Conservation (phyloP, 495 filamentous ascomycete genomes). For the Penicillium verhagenii region DNA sequence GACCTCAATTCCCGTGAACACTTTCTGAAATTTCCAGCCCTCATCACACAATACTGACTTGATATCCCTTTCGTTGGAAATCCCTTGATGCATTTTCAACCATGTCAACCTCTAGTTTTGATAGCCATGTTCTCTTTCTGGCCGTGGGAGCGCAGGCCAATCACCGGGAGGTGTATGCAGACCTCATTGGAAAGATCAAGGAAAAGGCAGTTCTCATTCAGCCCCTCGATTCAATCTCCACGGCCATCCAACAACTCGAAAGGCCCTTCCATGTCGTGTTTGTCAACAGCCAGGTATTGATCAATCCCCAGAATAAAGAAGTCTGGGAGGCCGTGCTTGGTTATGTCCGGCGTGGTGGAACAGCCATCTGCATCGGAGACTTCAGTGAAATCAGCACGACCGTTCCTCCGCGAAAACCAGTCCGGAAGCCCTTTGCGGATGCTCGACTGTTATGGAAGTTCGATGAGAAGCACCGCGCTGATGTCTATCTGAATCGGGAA, state of each 20-base stretch:
- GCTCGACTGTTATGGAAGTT: constrained; percentile 3
- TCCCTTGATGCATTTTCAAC: too few relatives aligned
- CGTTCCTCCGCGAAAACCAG: too few relatives aligned
- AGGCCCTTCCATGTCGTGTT: neutral
- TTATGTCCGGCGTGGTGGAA: constrained; percentile 3
- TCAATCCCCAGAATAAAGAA: neutral
- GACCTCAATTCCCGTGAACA: too few relatives aligned
- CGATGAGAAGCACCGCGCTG: neutral
- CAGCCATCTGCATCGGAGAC: constrained; percentile 3
- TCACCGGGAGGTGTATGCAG: neutral
- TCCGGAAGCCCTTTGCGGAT: neutral
- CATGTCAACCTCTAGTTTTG: neutral
- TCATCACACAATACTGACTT: too few relatives aligned
- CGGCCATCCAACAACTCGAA: neutral
- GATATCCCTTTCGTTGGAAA: too few relatives aligned
- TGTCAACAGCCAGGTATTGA: neutral
- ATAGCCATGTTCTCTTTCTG: neutral
- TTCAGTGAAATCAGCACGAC: neutral
- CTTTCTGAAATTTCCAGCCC: too few relatives aligned
- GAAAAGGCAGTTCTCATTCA: neutral
- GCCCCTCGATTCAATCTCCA: neutral
- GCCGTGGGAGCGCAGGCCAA: neutral
- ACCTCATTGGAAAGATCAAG: neutral
- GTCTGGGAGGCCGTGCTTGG: neutral
- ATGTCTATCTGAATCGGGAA: neutral